Evolutionary conservation across 768 basidiomycete species (phyloP).

Genomic region (Kwoniella europaea): DNA sequence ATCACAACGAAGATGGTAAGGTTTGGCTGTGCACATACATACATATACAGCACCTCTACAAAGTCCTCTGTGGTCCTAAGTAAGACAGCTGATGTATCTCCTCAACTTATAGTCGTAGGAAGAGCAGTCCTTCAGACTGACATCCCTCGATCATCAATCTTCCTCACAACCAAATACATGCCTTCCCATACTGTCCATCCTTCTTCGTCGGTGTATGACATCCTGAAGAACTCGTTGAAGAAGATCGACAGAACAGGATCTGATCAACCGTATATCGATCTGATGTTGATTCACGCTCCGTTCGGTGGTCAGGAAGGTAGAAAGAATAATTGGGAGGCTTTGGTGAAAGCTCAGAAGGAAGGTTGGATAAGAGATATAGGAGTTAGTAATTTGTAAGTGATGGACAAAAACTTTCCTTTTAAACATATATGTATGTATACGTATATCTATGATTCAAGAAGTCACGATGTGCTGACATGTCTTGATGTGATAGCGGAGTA

Average conservation of each 20-base stretch:
- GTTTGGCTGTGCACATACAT: neutral
- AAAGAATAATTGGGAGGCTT: conserved; percentile 43
- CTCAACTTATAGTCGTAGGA: conserved; percentile 31
- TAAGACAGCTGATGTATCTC: neutral
- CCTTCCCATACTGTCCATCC: conserved; percentile 14
- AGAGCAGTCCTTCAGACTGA: conserved; percentile 21
- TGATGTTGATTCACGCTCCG: conserved; percentile 58
- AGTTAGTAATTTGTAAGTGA: conserved; percentile 48
- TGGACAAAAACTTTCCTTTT: no score
- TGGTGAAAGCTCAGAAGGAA: conserved; percentile 42
- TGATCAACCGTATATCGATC: conserved; percentile 39
- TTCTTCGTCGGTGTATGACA: conserved; percentile 10
- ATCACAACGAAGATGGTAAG: conserved; percentile 38
- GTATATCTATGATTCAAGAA: neutral
- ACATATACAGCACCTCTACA: neutral
- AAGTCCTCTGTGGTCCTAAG: neutral
- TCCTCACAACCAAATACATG: conserved; percentile 44
- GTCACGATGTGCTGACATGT: no score
- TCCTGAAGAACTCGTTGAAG: conserved; percentile 29
- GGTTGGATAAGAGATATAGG: conserved; percentile 51
- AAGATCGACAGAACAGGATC: conserved; percentile 29
- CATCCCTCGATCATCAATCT: conserved; percentile 32
- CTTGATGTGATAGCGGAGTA: conserved; percentile 39
- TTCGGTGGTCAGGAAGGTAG: conserved; percentile 52
- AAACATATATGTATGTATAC: neutral